A percentile compares a stretch with the other conserved stretches of the same genome.
phyloP scores from a whole-genome alignment of 2,329 filamentous ascomycete genomes.

The Aspergillus hortae region DNA sequence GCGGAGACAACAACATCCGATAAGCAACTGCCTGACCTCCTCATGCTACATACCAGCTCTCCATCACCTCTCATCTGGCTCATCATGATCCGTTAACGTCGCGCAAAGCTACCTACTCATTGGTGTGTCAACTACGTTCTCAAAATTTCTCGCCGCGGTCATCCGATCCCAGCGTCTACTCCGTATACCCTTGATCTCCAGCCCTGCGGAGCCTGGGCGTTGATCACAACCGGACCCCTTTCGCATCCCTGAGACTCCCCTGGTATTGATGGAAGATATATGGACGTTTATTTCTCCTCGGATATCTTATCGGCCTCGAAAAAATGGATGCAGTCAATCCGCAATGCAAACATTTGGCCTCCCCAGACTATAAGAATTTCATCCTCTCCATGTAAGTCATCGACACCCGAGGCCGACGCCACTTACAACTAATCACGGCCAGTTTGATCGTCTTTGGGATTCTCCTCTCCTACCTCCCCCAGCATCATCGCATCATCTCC shows the following conservation, averaged over 20 bases:
- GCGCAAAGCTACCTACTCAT: not conserved
- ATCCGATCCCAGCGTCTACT: not conserved
- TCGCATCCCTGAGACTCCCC: not conserved
- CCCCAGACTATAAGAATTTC: constrained; percentile 52
- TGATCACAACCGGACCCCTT: not conserved
- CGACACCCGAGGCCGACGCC: not conserved
- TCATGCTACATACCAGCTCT: not conserved
- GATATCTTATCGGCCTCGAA: not conserved
- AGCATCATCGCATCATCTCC: constrained; percentile 86
- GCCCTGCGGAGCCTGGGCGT: not conserved
- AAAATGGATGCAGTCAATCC: constrained; percentile 24
- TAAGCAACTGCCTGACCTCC: not conserved
- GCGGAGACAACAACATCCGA: constrained; percentile 10
- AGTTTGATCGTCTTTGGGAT: constrained; percentile 81
- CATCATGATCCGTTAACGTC: not conserved
- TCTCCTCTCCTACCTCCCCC: constrained; percentile 87
- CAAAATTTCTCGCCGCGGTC: not conserved
- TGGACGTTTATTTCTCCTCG: not conserved
- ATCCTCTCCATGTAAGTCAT: constrained; percentile 50
- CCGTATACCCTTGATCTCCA: not conserved
- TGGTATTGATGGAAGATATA: not conserved
- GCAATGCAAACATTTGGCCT: constrained; percentile 51
- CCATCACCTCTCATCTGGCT: not conserved
- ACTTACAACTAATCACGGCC: constrained; percentile 14
- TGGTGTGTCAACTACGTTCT: not conserved